A percentile compares a stretch with the other conserved stretches of the same genome.
Evolutionary conservation across 176 grass and related monocot genomes (phyloP).

Genomic region (Paspalum vaginatum): DNA sequence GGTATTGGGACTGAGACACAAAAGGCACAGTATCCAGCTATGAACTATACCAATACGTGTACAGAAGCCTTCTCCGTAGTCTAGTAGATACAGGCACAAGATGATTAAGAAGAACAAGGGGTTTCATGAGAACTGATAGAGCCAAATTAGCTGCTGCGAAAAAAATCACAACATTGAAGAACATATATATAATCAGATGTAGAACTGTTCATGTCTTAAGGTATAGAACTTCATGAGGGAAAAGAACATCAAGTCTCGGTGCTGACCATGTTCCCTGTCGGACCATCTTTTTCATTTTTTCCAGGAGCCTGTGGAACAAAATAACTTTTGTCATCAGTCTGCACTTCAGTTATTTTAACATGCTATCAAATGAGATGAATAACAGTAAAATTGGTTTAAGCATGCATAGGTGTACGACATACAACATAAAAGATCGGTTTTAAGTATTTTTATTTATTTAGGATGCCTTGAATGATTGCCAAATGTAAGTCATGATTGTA

Average conservation of each 20-base stretch:
- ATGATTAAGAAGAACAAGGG: neutral
- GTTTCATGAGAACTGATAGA: conserved; percentile 6
- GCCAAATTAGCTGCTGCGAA: neutral
- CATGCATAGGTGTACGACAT: neutral
- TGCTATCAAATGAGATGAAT: conserved; percentile 22
- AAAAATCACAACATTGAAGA: neutral
- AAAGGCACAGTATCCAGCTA: neutral
- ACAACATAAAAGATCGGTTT: conserved; percentile 6
- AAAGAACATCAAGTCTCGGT: conserved; percentile 23
- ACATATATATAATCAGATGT: neutral
- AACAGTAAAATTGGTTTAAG: neutral
- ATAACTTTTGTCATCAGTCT: conserved; percentile 21
- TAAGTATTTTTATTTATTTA: neutral
- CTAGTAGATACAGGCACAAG: conserved; percentile 4
- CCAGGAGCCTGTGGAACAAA: conserved; percentile 74
- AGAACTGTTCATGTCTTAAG: neutral
- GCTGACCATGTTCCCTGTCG: conserved; percentile 78
- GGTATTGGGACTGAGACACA: neutral
- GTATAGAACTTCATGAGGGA: neutral
- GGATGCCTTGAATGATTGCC: neutral
- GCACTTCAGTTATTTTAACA: conserved; percentile 32
- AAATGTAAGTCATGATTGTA: neutral
- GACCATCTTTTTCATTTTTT: conserved; percentile 94
- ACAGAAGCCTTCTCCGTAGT: neutral
- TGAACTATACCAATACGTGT: neutral